A percentile compares a stretch with the other conserved stretches of the same genome.
Evolutionary conservation across 305 asterid species (phyloP).

Genomic region (Solanum aculeatissimum): DNA sequence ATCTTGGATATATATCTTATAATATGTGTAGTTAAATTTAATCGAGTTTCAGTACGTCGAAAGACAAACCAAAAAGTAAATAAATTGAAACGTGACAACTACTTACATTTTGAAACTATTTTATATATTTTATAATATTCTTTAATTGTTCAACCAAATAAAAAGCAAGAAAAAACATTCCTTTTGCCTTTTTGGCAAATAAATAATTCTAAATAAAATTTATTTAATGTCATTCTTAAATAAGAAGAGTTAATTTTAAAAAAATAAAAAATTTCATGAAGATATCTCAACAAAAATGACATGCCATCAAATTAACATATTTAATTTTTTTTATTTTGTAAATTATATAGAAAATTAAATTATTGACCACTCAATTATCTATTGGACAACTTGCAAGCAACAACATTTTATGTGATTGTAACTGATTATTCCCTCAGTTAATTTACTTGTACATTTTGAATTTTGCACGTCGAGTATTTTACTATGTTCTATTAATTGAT

Average conservation of each 20-base stretch:
- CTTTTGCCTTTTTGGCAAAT: not conserved
- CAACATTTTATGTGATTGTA: not conserved
- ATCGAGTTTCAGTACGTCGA: not conserved
- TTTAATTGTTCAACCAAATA: not conserved
- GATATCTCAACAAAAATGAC: not conserved
- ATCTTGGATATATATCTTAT: not conserved
- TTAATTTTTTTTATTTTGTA: not conserved
- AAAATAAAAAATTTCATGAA: not conserved
- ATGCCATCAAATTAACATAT: not conserved
- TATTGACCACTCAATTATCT: not conserved
- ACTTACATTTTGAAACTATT: not conserved
- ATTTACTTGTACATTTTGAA: too few relatives aligned
- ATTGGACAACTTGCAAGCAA: not conserved
- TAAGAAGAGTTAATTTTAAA: not conserved
- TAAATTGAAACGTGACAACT: not conserved
- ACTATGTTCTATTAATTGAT: too few relatives aligned
- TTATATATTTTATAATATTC: not conserved
- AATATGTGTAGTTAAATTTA: not conserved
- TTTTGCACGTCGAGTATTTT: not conserved
- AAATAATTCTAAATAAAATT: not conserved
- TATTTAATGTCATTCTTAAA: not conserved
- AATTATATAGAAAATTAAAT: not conserved
- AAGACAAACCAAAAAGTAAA: not conserved
- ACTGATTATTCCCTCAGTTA: not conserved
- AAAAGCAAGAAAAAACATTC: not conserved